Base-by-base conservation (phyloP, 805 yeast species). In the Candida montana region DNA sequence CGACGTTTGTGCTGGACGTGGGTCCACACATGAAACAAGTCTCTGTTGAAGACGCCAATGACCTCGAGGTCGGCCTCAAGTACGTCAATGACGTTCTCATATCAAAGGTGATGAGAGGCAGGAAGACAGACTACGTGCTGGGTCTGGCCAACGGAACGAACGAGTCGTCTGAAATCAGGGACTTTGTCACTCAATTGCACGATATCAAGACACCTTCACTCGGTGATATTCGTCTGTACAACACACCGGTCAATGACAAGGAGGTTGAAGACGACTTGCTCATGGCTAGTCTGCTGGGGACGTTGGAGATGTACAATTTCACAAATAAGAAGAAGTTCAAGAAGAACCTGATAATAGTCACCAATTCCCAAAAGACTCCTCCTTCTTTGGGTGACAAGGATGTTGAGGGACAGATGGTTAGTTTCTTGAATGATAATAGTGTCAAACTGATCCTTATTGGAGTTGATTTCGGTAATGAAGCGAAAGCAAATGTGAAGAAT, bases 1-100 rank as follows among this genome's bases (percentile, higher is more conserved):
- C 45, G 1, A 33, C 44, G 7, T 76, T 72, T 48, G 63, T 78
- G 9, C 65, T 76, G 13, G 86, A 80, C 53, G 59, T 71, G 12
- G 68, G 75, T 10, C 63, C 65, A 29, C 50, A 63, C 15, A 61
- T 72, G 76, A 60, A 60, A 38, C 39, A 52, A 16, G 37, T 44
- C 35, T 32, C 51, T 48, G 37, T 48, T 49, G 58, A 58, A 18
- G 47, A 59, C 42, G 16, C 56, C 47, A 62, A 61, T 31, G 64
- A 65, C 45, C 49, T 70, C 11, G 65, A 60, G 5, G 48, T 54
- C n/a, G 67, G 69, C 6, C 47, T 71, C 44, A 55, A 58, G 18
- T 76, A 72, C 45, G 62, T 75, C 15, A 61, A 63, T 32, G 69
- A 68, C 35, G 49, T 63, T n/a, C 57, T 73, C 8, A 52, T 63